Conservation (phyloP, 176 grass and related monocot genomes). For the Aechmea fasciata region DNA sequence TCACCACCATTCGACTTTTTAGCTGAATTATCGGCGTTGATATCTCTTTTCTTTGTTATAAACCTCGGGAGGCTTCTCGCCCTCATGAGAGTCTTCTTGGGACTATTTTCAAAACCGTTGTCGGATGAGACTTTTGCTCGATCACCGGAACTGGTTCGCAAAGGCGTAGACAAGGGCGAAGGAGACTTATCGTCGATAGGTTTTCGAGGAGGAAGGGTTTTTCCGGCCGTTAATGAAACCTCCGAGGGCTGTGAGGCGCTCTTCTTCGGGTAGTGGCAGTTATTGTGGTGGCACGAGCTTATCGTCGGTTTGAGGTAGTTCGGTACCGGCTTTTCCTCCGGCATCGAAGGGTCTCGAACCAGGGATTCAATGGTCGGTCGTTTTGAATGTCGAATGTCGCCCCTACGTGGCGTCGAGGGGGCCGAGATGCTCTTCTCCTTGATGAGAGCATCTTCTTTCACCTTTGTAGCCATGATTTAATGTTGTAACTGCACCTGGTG, state of each 20-base stretch:
- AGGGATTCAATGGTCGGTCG: neutral
- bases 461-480: neutral
- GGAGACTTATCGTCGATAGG: neutral
- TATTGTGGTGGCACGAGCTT: neutral
- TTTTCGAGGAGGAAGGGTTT: neutral
- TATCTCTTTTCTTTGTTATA: neutral
- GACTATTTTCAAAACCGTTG: no score
- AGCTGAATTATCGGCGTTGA: neutral
- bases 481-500: no score
- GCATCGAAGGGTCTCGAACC: neutral
- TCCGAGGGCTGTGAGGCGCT: neutral
- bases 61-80: neutral
- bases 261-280: neutral
- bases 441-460: neutral
- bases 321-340: neutral
- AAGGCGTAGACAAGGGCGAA: no score
- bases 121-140: neutral
- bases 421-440: slow-evolving; percentile 2
- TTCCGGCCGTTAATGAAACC: neutral
- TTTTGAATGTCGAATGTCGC: neutral
- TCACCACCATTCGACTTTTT: neutral
- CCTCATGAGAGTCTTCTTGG: neutral
- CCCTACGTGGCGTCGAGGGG: neutral
- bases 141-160: neutral
- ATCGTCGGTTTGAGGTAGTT: neutral